phyloP scores from a whole-genome alignment of 2,329 filamentous ascomycete genomes.

The Stemphylium lycopersici region DNA sequence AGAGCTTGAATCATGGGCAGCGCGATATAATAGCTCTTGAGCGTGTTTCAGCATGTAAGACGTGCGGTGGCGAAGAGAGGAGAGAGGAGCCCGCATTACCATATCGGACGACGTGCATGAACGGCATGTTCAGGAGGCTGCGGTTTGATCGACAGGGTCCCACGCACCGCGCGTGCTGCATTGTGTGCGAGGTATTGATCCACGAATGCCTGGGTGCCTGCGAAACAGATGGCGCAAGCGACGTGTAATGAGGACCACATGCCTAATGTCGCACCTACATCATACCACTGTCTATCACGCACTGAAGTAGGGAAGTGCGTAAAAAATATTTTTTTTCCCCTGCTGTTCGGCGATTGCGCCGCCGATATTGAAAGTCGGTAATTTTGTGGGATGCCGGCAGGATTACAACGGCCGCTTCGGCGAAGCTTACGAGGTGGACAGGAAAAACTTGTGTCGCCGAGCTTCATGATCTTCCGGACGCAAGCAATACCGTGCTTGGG shows the following conservation, averaged over 20 bases:
- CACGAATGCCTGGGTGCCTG: slow-evolving; percentile 10
- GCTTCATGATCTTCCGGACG: slow-evolving; percentile 3
- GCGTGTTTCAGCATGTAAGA: slow-evolving; percentile 13
- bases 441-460: slow-evolving; percentile 7
- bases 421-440: not conserved
- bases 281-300: not conserved
- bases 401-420: not conserved
- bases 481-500: slow-evolving; percentile 3
- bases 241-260: slow-evolving; percentile 3
- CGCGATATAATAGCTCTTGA: not conserved
- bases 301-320: not conserved
- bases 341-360: not conserved
- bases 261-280: slow-evolving; percentile 2
- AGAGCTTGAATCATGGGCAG: slow-evolving; percentile 1
- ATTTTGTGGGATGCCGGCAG: not conserved
- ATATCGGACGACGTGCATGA: slow-evolving; percentile 13
- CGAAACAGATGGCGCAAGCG: slow-evolving; percentile 15
- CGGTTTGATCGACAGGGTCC: slow-evolving; percentile 12
- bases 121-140: slow-evolving; percentile 11
- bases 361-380: slow-evolving; percentile 1
- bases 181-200: slow-evolving; percentile 9
- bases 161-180: slow-evolving; percentile 8
- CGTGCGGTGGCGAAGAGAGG: slow-evolving; percentile 1
- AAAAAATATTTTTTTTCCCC: not conserved
- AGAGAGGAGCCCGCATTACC: slow-evolving; percentile 5